A percentile compares a stretch with the other conserved stretches of the same genome.
Conservation (phyloP, 257 asterid species). For the Petunia secreta region DNA sequence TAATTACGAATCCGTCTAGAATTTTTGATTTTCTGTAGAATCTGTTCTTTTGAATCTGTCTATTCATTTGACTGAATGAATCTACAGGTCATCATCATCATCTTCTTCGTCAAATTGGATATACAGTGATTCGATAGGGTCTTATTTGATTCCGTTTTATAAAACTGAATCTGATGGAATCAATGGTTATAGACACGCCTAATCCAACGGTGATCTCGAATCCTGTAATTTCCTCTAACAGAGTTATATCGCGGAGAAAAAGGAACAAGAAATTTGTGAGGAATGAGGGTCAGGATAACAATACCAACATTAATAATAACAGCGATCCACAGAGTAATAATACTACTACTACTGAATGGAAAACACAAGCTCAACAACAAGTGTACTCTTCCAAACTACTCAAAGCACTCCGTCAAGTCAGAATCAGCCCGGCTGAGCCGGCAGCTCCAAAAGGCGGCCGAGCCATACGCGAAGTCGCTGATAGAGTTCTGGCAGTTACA, state of each 20-base stretch:
- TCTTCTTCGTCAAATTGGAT: background rate
- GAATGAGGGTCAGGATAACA: slow-evolving; percentile 1
- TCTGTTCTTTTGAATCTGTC: slow-evolving; percentile 7
- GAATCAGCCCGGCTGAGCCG: slow-evolving; percentile 39
- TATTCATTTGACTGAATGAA: slow-evolving; percentile 26
- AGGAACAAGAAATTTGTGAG: slow-evolving; percentile 22
- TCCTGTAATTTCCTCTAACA: slow-evolving; percentile 20
- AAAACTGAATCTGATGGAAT: slow-evolving; percentile 8
- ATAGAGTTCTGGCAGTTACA: slow-evolving; percentile 70
- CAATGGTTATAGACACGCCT: slow-evolving; percentile 25
- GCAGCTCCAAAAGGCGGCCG: slow-evolving; percentile 50
- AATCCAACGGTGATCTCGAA: slow-evolving; percentile 20
- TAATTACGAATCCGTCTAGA: slow-evolving; percentile 19
- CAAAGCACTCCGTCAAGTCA: slow-evolving; percentile 75
- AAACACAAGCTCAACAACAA: slow-evolving; percentile 76
- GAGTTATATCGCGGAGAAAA: slow-evolving; percentile 24
- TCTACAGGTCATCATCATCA: slow-evolving; percentile 19
- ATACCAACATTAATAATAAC: background rate
- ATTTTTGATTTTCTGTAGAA: background rate
- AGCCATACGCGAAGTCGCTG: slow-evolving; percentile 78
- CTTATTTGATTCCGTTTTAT: background rate
- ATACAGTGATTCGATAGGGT: slow-evolving; percentile 17
- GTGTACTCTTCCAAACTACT: slow-evolving; percentile 84
- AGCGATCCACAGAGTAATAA: background rate
- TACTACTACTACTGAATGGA: slow-evolving; percentile 43